phyloP scores from a whole-genome alignment of 768 basidiomycete genomes.

The Pleurotus sapidus region DNA sequence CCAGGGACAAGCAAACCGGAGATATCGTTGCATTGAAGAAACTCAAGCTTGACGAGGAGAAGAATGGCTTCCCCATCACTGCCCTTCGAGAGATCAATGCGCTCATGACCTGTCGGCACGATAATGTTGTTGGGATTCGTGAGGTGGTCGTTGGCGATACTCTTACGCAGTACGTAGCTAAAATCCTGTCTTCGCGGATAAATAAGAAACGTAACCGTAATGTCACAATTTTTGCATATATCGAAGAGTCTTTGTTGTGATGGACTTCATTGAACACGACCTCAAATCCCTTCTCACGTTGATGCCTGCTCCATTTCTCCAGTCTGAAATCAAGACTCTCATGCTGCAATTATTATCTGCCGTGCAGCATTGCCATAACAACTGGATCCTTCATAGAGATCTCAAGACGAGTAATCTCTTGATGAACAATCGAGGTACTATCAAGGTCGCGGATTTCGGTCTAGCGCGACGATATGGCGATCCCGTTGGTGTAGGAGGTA shows the following conservation, averaged over 20 bases:
- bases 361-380: constrained; percentile 88
- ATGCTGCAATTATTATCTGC: constrained; percentile 93
- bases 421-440: constrained; percentile 98
- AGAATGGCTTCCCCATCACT: constrained; percentile 97
- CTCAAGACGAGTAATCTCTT: constrained; percentile 96
- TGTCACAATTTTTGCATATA: background rate
- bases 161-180: constrained; percentile 87
- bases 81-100: constrained; percentile 93
- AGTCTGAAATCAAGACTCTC: constrained; percentile 97
- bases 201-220: constrained; percentile 27
- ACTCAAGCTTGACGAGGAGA: constrained; percentile 97
- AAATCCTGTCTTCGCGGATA: constrained; percentile 15
- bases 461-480: constrained; percentile 95
- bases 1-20: constrained; percentile 89
- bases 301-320: constrained; percentile 96
- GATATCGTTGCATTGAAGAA: constrained; percentile 98
- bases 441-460: constrained; percentile 99
- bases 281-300: constrained; percentile 92
- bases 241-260: constrained; percentile 93
- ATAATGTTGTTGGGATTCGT: constrained; percentile 95
- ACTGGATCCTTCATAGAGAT: constrained; percentile 98
- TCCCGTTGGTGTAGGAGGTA: constrained; percentile 91
- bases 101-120: constrained; percentile 92
- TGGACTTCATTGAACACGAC: constrained; percentile 99
- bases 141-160: constrained; percentile 99